These are phyloP conservation scores for Penicillium sp. DNA, from an alignment of 2,329 filamentous ascomycete genomes.

Conservation along the genomic window DNA sequence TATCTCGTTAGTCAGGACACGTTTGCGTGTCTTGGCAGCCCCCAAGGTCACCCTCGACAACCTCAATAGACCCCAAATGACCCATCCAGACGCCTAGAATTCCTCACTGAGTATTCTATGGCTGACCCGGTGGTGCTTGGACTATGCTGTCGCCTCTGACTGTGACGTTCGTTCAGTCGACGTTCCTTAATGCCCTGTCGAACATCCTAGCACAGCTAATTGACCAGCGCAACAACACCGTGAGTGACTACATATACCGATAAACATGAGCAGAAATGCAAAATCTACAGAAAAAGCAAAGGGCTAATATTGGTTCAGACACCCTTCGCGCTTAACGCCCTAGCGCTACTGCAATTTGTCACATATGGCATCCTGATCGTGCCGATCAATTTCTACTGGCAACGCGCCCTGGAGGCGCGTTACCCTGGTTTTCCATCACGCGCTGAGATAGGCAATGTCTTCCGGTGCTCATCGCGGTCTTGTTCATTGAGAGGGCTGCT, in stretches of 20 bases:
- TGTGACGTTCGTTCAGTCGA: constrained; percentile 39
- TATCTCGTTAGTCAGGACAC: constrained; percentile 19
- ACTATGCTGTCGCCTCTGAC: constrained; percentile 32
- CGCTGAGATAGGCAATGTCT: constrained; percentile 18
- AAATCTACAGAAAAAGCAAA: background rate
- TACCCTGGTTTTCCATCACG: constrained; percentile 66
- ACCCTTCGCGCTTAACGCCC: constrained; percentile 63
- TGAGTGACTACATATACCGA: constrained; percentile 19
- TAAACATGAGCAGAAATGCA: background rate
- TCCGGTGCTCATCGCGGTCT: constrained; percentile 9
- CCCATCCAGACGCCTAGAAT: background rate
- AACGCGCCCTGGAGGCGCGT: constrained; percentile 70
- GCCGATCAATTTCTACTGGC: constrained; percentile 86
- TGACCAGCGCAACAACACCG: constrained; percentile 36
- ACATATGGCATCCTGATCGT: constrained; percentile 71
- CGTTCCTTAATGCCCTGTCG: constrained; percentile 39
- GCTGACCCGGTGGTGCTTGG: constrained; percentile 1
- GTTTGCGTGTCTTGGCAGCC: constrained; percentile 23
- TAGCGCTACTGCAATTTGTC: constrained; percentile 73
- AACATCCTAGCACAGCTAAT: constrained; percentile 42
- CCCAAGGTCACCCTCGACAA: background rate
- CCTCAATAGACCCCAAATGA: background rate
- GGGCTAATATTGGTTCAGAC: constrained; percentile 43
- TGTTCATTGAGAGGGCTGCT: constrained; percentile 8
- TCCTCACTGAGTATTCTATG: constrained; percentile 7